These are phyloP conservation scores for Aspergillus tubingensis DNA, from an alignment of 2,329 filamentous ascomycete species.

Conservation along the genomic window DNA sequence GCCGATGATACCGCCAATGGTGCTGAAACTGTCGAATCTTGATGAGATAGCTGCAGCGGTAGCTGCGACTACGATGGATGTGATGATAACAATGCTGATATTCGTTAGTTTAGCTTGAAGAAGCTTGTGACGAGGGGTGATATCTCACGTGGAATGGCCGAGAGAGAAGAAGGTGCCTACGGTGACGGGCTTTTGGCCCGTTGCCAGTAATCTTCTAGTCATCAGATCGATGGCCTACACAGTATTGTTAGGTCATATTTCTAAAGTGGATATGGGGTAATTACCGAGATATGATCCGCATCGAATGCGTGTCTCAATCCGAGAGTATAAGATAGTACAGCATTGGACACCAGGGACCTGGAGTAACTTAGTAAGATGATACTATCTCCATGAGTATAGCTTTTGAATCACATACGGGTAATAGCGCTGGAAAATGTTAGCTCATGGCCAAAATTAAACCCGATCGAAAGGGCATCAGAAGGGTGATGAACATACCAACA, in stretches of 20 bases:
- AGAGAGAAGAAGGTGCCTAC: slow-evolving; percentile 94
- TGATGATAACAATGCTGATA: slow-evolving; percentile 74
- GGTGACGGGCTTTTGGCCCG: slow-evolving; percentile 81
- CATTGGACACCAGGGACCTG: slow-evolving; percentile 70
- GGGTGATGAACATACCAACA: slow-evolving; percentile 49
- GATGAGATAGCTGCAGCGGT: slow-evolving; percentile 81
- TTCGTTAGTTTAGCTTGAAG: slow-evolving; percentile 11
- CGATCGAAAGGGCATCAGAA: background rate
- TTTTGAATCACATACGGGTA: slow-evolving; percentile 37
- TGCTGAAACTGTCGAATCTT: slow-evolving; percentile 76
- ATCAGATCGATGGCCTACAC: slow-evolving; percentile 84
- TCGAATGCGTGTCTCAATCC: slow-evolving; percentile 94
- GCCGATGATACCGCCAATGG: slow-evolving; percentile 84
- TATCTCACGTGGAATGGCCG: slow-evolving; percentile 74
- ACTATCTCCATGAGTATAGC: background rate
- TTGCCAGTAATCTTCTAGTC: slow-evolving; percentile 83
- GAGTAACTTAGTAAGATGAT: background rate
- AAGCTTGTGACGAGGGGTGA: background rate
- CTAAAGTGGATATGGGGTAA: slow-evolving; percentile 1
- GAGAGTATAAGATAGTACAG: slow-evolving; percentile 82
- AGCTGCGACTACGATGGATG: slow-evolving; percentile 87
- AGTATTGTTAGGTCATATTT: background rate
- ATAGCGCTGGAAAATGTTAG: slow-evolving; percentile 33
- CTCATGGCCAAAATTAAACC: background rate
- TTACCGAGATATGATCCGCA: slow-evolving; percentile 80